Evolutionary conservation across 2,329 filamentous ascomycete species (phyloP), one percentile per base, ranked within the genome.

Genomic region (Didymella glomerata): DNA sequence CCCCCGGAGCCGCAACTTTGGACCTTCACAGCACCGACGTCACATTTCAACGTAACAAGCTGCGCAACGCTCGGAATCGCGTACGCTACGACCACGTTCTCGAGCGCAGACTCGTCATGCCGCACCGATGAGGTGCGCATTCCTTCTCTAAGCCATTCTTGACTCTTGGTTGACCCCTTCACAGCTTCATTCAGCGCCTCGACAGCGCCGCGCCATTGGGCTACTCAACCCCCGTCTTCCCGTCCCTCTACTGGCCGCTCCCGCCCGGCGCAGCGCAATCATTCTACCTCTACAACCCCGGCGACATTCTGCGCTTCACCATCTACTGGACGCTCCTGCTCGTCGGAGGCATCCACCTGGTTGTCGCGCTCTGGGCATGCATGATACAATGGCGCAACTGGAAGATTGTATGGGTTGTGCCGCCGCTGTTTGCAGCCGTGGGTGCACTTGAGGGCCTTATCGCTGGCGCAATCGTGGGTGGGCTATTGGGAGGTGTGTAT

Each of bases 301-400:
- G 78, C 60, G 92, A 96, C 72, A 91, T 96, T 54, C 94, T 92
- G 89, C 89, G 90, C 64, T 97, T 95, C 77, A 97, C 92, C 1
- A 79, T 95, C 16, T 85, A 89, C 73, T 97, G 93, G 93, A 96
- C 92, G 0, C 78, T 96, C 36, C 86, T 96, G 28, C 86, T 92
- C 66, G 94, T 91, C 68, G 87, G 85, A 32, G 82, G 87, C 20
- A 90, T 93, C 62, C 92, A 97, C 75, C 70, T 93, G 18, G 83
- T 87, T 32, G 90, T 90, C 2, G 88, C 90, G 0, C 79, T 83
- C 13, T 90, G 92, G 73, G 91, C 92, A 2, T 83, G 93, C 66
- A 80, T 86, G 42, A 88, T 93, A 69, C 91, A 95, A 76, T 86
- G 76, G 76, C 74, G 78, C 50, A 83, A 81, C 57, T 83, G 81